phyloP scores from a whole-genome alignment of 2,329 filamentous ascomycete species.

The Stagonosporopsis cucurbitacearum region DNA sequence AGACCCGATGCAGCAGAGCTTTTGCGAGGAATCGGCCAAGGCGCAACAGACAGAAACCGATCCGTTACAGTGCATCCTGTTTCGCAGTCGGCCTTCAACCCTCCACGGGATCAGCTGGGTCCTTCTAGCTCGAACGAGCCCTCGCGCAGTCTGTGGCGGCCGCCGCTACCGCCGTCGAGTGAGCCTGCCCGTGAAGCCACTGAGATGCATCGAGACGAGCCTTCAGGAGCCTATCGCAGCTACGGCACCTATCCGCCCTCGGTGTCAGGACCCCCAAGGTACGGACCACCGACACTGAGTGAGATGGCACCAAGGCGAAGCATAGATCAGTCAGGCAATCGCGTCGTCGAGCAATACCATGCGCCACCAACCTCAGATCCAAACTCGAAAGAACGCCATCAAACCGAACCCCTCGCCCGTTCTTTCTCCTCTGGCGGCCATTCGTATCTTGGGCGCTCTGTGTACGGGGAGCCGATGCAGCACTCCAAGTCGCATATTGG shows the following conservation, averaged over 20 bases:
- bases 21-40: slow-evolving; percentile 31
- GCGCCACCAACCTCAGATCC: slow-evolving; percentile 49
- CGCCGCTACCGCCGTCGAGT: slow-evolving; percentile 34
- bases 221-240: slow-evolving; percentile 33
- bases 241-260: slow-evolving; percentile 42
- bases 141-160: slow-evolving; percentile 41
- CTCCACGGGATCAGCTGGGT: slow-evolving; percentile 39
- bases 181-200: slow-evolving; percentile 35
- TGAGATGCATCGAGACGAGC: slow-evolving; percentile 42
- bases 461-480: slow-evolving; percentile 61
- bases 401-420: slow-evolving; percentile 43
- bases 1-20: slow-evolving; percentile 44
- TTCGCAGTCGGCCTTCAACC: slow-evolving; percentile 48
- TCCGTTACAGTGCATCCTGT: slow-evolving; percentile 50
- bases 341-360: slow-evolving; percentile 49
- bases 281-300: slow-evolving; percentile 31
- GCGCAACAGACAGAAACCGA: slow-evolving; percentile 38
- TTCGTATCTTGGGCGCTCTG: slow-evolving; percentile 31
- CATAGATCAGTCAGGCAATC: slow-evolving; percentile 41
- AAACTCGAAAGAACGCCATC: slow-evolving; percentile 42
- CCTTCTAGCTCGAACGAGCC: slow-evolving; percentile 27
- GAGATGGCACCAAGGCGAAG: slow-evolving; percentile 44
- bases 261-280: slow-evolving; percentile 32
- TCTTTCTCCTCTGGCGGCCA: slow-evolving; percentile 44
- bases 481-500: slow-evolving; percentile 73